Conservation (phyloP, 176 grass and related monocot species). For the Areca catechu region DNA sequence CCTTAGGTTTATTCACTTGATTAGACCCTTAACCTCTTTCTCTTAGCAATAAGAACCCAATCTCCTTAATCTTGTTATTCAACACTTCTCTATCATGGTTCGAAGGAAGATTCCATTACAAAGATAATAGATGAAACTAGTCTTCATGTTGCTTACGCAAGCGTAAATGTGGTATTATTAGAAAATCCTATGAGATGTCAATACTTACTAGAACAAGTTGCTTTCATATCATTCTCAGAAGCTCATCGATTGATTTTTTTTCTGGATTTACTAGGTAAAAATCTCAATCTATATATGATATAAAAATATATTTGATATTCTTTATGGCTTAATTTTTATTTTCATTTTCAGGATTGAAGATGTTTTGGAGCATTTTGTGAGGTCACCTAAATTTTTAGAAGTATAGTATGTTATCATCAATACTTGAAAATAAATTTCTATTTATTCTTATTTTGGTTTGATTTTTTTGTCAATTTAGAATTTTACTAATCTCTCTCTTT, state of each 20-base stretch:
- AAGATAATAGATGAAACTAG: background rate
- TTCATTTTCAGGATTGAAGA: background rate
- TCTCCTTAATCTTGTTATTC: background rate
- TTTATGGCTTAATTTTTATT: background rate
- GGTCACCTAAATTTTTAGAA: background rate
- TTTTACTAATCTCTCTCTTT: background rate
- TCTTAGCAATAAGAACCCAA: too few species aligned
- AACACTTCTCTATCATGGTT: background rate
- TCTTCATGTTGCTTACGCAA: conserved; percentile 7
- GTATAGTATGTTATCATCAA: conserved; percentile 1
- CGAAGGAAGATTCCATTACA: background rate
- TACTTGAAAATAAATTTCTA: too few species aligned
- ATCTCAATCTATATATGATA: too few species aligned
- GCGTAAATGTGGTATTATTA: background rate
- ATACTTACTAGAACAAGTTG: background rate
- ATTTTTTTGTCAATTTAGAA: background rate
- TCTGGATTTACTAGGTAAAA: background rate
- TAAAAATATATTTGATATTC: too few species aligned
- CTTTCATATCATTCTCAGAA: conserved; percentile 6
- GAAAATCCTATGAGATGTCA: background rate
- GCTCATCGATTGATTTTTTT: conserved; percentile 1
- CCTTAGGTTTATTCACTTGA: too few species aligned
- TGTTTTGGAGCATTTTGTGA: background rate
- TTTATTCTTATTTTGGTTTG: background rate
- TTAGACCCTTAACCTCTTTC: too few species aligned